A percentile compares a stretch with the other conserved stretches of the same genome.
Conservation (phyloP, 345 rosid genomes). For the Acer negundo region DNA sequence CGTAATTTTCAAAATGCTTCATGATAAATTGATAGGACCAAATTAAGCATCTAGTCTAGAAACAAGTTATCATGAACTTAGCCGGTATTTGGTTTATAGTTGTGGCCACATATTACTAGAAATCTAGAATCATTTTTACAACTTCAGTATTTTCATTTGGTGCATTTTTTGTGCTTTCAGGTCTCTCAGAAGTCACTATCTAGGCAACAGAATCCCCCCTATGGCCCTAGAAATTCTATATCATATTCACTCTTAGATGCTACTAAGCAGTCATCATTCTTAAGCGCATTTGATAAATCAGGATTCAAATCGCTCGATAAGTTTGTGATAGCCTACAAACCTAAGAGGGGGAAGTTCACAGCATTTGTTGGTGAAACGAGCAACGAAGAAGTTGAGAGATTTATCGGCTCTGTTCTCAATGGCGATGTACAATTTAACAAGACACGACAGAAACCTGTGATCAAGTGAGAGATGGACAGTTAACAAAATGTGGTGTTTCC, state of each 20-base stretch:
- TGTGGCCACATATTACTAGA: background rate
- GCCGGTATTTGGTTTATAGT: background rate
- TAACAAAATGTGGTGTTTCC: background rate
- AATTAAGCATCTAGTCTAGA: background rate
- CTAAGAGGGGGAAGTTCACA: constrained; percentile 67
- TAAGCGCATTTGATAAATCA: constrained; percentile 60
- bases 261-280: constrained; percentile 56
- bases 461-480: constrained; percentile 27
- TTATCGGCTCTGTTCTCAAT: constrained; percentile 63
- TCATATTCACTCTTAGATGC: constrained; percentile 73
- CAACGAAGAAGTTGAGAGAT: constrained; percentile 67
- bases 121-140: background rate
- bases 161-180: constrained; percentile 38
- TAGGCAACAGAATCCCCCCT: constrained; percentile 50
- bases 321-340: constrained; percentile 73
- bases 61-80: background rate
- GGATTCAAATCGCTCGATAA: constrained; percentile 58
- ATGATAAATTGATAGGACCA: background rate
- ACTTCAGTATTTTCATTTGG: constrained; percentile 18
- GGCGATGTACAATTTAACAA: constrained; percentile 72
- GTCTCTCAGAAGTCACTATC: constrained; percentile 76
- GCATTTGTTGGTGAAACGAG: constrained; percentile 43
- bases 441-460: constrained; percentile 59
- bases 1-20: background rate
- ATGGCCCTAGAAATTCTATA: constrained; percentile 46